Base-by-base conservation (phyloP, 805 yeast genomes). In the Ogataea haglerorum region DNA sequence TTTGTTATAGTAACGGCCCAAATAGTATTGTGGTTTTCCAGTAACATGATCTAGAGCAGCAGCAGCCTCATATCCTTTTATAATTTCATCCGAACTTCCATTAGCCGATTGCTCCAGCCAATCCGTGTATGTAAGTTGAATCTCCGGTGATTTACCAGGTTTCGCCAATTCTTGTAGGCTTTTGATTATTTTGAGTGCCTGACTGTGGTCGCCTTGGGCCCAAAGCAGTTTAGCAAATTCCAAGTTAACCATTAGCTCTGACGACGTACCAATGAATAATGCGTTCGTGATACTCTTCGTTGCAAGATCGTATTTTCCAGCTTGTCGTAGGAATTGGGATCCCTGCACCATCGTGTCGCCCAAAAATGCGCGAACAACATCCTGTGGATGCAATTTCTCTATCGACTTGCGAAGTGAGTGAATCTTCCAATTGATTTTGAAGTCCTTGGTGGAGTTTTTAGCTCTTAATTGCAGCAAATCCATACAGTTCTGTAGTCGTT, bases 101-200 rank as follows among this genome's bases (percentile, higher is more conserved):
- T 86, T 90, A 36, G 88, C 90, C 0, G 96, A 85, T 25, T 70
- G 69, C 54, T 89, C 96, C 13, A 89, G 67, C 98, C 98, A 93
- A 47, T 80, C 78, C 0, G 96, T 86, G 56, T 86, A 86, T 43
- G 82, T 81, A 34, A 90, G 64, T 38, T 85, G 84, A n/a, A 79
- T 75, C 35, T 69, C 61, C 4, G 51, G 44, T 2, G 64, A 51
- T 13, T 46, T 45, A 3, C 39, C 17, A 5, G 41, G 38, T 1
- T 43, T 46, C 1, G 51, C 27, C 10, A 43, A 26, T n/a, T 50
- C 49, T 9, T 54, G 43, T 2, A 76, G 60, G 12, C 72, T 69
- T 7, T 72, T 72, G 26, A 86, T 65, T 6, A 78, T 68, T 37
- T 83, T 80, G 31, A 91, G 70, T 0, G 98, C 98, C 50, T 88